Base-by-base conservation (phyloP, 768 basidiomycete species). In the Boletus barrowsii region DNA sequence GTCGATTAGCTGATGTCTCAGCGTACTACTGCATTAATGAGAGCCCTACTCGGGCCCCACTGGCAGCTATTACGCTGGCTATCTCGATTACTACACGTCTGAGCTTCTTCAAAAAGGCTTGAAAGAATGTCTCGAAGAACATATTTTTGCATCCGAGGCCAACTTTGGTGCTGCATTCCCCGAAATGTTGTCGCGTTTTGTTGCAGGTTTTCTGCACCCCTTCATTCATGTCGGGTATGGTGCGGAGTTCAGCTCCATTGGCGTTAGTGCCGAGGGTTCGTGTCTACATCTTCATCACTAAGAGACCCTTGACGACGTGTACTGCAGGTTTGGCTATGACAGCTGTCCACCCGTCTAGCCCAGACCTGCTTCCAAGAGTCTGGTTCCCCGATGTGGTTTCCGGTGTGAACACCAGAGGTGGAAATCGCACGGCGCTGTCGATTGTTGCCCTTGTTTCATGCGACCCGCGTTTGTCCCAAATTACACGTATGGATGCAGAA, bases 161-260 rank as follows among this genome's bases (percentile, higher is more conserved):
- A 87, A 86, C 60, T 71, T 75, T 42, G 59, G 53, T 22, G 3
- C 26, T 32, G 13, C 47, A 1, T 26, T 36, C 15, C 63, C 64
- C 1, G 58, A 76, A 55, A 83, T 88, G 83, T 61, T 88, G 14
- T 75, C 73, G 42, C 78, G 86, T 11, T 77, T 83, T 56, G 36
- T 84, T 15, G 74, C 75, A 1, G 84, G 83, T 3, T 62, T 86
- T 9, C 26, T 88, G 5, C 87, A 90, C 60, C 82, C 87, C 0
- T 51, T 87, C 39, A 87, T 89, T 42, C 83, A 88, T 59, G 59
- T 71, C 3, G 86, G 83, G 14, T 80, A 81, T 65, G 86, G 85
- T 4, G 66, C 78, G 4, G 87, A 88, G 64, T 87, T 87, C 55
- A 73, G 76, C 14, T 53, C 84, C 20, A 76, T 80, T 8, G 87